Evolutionary conservation across 129 eudicot genomes (phyloP), one percentile per base, ranked within the genome.

Genomic region (Calendula officinalis): DNA sequence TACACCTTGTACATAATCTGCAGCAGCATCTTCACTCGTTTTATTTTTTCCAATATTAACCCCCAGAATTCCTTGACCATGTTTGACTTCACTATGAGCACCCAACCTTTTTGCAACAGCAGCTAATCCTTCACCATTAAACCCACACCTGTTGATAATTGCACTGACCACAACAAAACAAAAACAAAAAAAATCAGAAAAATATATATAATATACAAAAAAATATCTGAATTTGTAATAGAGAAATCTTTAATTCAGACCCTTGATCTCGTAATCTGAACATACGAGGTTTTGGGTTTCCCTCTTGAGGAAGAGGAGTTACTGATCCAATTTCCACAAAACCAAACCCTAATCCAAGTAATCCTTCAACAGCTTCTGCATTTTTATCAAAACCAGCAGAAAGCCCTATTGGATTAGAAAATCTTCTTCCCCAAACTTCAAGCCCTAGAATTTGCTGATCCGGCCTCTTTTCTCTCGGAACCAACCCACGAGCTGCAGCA

Each of bases 351-450:
- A 88, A 48, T 42, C 96, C 99, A 79, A 92, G 96, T 68, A 92
- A 82, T 51, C 99, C 99, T 50, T 92, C 95, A 75, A 92, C 86
- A 43, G 96, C 96, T 71, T 88, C 99, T 12, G 95, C 99, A 78
- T 92, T 92, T 75, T 88, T 92, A 82, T 92, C 96, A 63, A 92
- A 92, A 60, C 99, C 99, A 63, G 99, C 99, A 67, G 99, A 71
- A 39, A 92, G 96, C 63, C 99, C 99, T 54, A 92, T 61, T 17
- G 99, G 99, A 66, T 92, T 92, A 30, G 96, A 81, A 75, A 92
- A 92, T 66, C 80, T 86, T 66, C 94, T 92, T 60, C 96, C 99
- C 99, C 99, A 92, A 45, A 92, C 87, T 66, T 92, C 92, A 63
- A 88, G 84, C 41, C 79, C 89, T 75, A 92, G 69, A 64, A 88